Percentiles rank a stretch among this genome's conserved stretches.
Evolutionary conservation across 345 rosid species (phyloP).

Genomic region (Sisymbrium altissimum): DNA sequence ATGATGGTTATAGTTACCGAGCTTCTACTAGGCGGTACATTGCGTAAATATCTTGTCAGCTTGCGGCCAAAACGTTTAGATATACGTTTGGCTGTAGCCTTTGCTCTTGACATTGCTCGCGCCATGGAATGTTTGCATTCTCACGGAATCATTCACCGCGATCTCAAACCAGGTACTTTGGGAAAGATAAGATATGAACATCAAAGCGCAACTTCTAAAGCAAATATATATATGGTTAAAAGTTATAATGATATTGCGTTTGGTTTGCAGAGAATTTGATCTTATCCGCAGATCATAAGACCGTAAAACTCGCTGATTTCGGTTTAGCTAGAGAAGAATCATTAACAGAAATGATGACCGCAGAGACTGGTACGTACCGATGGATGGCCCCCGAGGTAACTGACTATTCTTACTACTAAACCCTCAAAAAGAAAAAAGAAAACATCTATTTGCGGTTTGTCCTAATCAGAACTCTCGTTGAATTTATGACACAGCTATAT

Average conservation of each 20-base stretch:
- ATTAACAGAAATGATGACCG: conserved; percentile 99
- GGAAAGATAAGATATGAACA: neutral
- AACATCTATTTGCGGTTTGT: neutral
- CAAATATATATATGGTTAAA: neutral
- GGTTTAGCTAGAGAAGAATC: conserved; percentile 99
- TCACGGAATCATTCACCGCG: conserved; percentile 96
- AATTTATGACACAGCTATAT: conserved; percentile 60
- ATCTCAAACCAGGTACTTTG: conserved; percentile 87
- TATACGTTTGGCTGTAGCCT: conserved; percentile 60
- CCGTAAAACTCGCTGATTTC: conserved; percentile 93
- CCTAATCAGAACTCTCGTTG: neutral
- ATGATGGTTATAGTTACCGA: conserved; percentile 96
- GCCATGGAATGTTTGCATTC: conserved; percentile 98
- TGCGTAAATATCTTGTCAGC: conserved; percentile 75
- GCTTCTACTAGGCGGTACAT: conserved; percentile 79
- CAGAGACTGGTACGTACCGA: conserved; percentile 97
- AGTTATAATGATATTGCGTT: neutral
- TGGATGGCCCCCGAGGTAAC: conserved; percentile 99
- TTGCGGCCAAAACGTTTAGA: conserved; percentile 72
- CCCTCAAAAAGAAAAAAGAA: neutral
- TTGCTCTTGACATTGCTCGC: conserved; percentile 97
- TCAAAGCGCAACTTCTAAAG: neutral
- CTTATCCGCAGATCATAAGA: conserved; percentile 78
- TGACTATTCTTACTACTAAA: neutral
- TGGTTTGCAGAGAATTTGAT: conserved; percentile 76